Evolutionary conservation across 495 filamentous ascomycete genomes (phyloP).

Genomic region (Talaromyces nanjingensis): DNA sequence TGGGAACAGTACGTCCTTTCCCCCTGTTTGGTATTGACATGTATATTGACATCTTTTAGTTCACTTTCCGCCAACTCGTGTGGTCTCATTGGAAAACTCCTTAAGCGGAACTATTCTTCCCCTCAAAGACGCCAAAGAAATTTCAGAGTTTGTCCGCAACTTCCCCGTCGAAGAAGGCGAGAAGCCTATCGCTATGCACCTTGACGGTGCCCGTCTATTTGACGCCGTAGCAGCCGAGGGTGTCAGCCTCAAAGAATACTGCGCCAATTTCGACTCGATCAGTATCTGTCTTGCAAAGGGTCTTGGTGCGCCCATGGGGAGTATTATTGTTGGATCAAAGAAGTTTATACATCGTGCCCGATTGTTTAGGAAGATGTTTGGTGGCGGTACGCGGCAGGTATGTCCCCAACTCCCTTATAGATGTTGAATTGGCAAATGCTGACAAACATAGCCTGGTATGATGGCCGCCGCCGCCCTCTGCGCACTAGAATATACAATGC

Average conservation of each 20-base stretch:
- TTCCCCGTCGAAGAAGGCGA: conserved; percentile 22
- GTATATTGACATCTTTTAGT: conserved; percentile 15
- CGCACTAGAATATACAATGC: conserved; percentile 31
- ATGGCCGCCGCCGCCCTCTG: conserved; percentile 23
- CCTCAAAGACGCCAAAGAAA: conserved; percentile 51
- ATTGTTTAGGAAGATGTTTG: conserved; percentile 64
- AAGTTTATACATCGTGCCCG: conserved; percentile 52
- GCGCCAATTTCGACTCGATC: conserved; percentile 58
- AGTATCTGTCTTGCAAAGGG: conserved; percentile 72
- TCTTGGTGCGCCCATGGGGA: conserved; percentile 69
- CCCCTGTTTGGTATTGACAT: neutral
- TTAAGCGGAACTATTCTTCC: conserved; percentile 64
- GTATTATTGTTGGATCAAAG: conserved; percentile 52
- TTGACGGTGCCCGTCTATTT: conserved; percentile 70
- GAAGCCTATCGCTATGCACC: conserved; percentile 51
- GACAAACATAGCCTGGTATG: conserved; percentile 21
- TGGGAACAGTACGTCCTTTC: conserved; percentile 25
- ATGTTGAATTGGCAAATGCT: neutral
- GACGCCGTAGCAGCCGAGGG: conserved; percentile 49
- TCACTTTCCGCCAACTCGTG: conserved; percentile 58
- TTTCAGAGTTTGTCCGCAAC: conserved; percentile 52
- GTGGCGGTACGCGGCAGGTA: conserved; percentile 63
- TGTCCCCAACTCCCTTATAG: neutral
- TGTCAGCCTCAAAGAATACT: conserved; percentile 52
- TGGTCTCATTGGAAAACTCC: conserved; percentile 70